Percentiles rank a stretch among this genome's conserved stretches.
Conservation (phyloP, 1,139 yeast species). For the Pichia sp. region DNA sequence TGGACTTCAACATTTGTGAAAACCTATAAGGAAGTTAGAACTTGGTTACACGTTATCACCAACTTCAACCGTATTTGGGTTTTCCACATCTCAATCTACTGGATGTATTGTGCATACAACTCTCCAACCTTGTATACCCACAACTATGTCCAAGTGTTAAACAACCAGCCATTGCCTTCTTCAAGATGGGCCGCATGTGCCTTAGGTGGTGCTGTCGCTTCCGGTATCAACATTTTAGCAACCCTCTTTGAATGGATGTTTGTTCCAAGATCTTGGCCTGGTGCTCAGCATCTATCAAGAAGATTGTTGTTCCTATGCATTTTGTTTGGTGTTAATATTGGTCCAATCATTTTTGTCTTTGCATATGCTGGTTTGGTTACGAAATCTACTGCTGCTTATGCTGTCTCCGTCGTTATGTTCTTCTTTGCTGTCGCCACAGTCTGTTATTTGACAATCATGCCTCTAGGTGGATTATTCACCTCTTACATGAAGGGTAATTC, state of each 20-base stretch:
- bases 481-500: slow-evolving; percentile 86
- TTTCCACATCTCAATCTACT: slow-evolving; percentile 80
- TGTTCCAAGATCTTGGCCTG: slow-evolving; percentile 98
- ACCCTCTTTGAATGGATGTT: slow-evolving; percentile 92
- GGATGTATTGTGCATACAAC: slow-evolving; percentile 94
- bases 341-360: slow-evolving; percentile 83
- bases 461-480: slow-evolving; percentile 94
- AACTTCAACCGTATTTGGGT: slow-evolving; percentile 98
- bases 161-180: slow-evolving; percentile 82
- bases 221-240: slow-evolving; percentile 76
- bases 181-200: slow-evolving; percentile 92
- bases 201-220: slow-evolving; percentile 87
- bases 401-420: slow-evolving; percentile 84
- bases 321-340: slow-evolving; percentile 69
- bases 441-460: slow-evolving; percentile 88
- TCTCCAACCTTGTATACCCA: slow-evolving; percentile 88
- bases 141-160: slow-evolving; percentile 74
- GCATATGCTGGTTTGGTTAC: slow-evolving; percentile 70
- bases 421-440: slow-evolving; percentile 82
- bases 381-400: slow-evolving; percentile 70
- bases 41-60: slow-evolving; percentile 95
- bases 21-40: slow-evolving; percentile 93
- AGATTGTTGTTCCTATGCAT: slow-evolving; percentile 71
- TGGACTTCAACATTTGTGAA: slow-evolving; percentile 94
- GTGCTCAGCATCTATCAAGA: slow-evolving; percentile 94